Conservation (phyloP, 352 stramenopile genomes). For the Peronospora belbahrii region DNA sequence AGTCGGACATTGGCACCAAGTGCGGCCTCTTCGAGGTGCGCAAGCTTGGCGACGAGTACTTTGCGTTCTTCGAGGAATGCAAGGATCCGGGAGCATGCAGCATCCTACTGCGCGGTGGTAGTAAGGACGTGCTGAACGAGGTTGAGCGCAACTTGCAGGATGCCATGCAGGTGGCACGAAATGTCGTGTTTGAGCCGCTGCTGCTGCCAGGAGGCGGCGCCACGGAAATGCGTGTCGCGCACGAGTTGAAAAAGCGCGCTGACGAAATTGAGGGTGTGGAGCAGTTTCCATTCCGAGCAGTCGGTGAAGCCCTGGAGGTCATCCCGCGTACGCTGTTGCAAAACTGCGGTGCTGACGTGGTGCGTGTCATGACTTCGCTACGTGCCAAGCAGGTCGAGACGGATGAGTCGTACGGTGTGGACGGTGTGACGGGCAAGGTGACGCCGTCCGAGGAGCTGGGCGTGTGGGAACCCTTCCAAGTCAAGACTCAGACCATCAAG, state of each 20-base stretch:
- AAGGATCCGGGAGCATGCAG: conserved; percentile 97
- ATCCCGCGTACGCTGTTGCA: conserved; percentile 98
- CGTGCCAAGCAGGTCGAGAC: conserved; percentile 88
- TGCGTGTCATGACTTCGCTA: conserved; percentile 97
- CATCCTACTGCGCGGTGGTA: conserved; percentile 96
- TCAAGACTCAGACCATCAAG: conserved; percentile 99
- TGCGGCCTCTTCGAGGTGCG: conserved; percentile 98
- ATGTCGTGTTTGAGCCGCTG: conserved; percentile 97
- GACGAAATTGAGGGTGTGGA: conserved; percentile 92
- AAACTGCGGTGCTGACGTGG: conserved; percentile 98
- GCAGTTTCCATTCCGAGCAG: conserved; percentile 95
- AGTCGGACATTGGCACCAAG: conserved; percentile 97
- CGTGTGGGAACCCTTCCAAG: conserved; percentile 99
- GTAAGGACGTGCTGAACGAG: conserved; percentile 99
- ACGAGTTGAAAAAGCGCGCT: conserved; percentile 90
- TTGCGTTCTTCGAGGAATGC: conserved; percentile 99
- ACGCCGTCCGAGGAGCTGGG: conserved; percentile 93
- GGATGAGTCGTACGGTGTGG: conserved; percentile 65
- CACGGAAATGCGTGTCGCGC: conserved; percentile 98
- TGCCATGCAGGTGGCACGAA: conserved; percentile 99
- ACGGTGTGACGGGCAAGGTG: conserved; percentile 86
- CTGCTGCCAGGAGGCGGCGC: conserved; percentile 93
- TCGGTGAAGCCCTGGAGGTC: conserved; percentile 97
- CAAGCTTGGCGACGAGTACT: conserved; percentile 94
- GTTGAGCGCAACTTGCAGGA: conserved; percentile 99